Conservation (phyloP, 495 filamentous ascomycete genomes). For the Penicillium antarcticum region DNA sequence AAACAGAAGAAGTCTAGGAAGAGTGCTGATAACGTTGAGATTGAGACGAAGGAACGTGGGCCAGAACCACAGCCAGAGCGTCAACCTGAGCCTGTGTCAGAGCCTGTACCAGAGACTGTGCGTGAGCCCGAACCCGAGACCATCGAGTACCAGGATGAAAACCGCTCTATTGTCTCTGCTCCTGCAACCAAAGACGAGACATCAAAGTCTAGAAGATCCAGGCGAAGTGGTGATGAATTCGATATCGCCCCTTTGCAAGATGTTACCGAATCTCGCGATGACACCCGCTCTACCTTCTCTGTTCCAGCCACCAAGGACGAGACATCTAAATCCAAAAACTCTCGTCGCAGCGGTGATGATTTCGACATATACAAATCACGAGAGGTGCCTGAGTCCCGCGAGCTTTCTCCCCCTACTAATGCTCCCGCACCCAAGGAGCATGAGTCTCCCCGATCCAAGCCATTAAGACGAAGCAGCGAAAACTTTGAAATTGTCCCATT, state of each 20-base stretch:
- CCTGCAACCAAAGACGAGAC: not conserved
- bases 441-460: not conserved
- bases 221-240: not conserved
- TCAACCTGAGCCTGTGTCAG: too few species aligned
- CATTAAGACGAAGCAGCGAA: not conserved
- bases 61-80: too few species aligned
- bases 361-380: conserved; percentile 4
- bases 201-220: not conserved
- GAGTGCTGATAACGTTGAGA: not conserved
- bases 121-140: too few species aligned
- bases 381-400: conserved; percentile 5
- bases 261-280: not conserved
- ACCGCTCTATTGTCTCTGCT: not conserved
- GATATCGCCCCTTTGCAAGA: not conserved
- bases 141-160: not conserved
- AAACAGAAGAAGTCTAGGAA: not conserved
- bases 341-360: not conserved
- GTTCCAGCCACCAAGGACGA: not conserved
- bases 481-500: not conserved
- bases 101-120: too few species aligned
- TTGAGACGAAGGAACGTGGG: not conserved
- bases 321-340: not conserved
- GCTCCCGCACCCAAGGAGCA: conserved; percentile 2
- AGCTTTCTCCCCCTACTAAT: conserved; percentile 24
- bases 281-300: not conserved